phyloP scores from a whole-genome alignment of 495 filamentous ascomycete species.

The Friedmanniomyces endolithicus region DNA sequence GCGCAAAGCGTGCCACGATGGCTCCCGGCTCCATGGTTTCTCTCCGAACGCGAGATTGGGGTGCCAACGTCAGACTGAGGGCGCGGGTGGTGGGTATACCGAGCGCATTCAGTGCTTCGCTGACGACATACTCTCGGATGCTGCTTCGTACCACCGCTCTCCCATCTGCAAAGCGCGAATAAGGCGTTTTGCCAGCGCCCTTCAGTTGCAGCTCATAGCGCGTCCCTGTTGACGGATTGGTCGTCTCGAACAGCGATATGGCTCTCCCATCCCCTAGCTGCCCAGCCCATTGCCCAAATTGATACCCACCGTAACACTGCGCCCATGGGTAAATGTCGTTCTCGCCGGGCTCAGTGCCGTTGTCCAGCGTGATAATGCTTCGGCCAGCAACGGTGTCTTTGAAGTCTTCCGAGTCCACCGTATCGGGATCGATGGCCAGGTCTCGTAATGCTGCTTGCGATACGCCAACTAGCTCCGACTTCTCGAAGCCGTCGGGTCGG shows the following conservation, averaged over 20 bases:
- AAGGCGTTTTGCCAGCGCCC: constrained; percentile 84
- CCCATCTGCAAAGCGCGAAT: constrained; percentile 94
- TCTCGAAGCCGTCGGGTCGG: constrained; percentile 55
- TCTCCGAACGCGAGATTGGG: constrained; percentile 56
- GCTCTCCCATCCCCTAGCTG: constrained; percentile 92
- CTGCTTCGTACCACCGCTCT: constrained; percentile 83
- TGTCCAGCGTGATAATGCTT: constrained; percentile 40
- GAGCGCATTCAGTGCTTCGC: constrained; percentile 67
- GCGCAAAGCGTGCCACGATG: constrained; percentile 82
- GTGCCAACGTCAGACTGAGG: constrained; percentile 64
- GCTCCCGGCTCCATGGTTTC: constrained; percentile 88
- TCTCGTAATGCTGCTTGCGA: constrained; percentile 66
- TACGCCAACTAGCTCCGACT: constrained; percentile 66
- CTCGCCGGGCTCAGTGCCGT: constrained; percentile 34
- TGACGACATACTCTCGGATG: constrained; percentile 87
- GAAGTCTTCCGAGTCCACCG: constrained; percentile 64
- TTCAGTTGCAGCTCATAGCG: constrained; percentile 90
- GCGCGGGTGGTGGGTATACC: constrained; percentile 78
- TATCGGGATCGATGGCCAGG: constrained; percentile 55
- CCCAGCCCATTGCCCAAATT: constrained; percentile 71
- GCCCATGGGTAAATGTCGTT: constrained; percentile 86
- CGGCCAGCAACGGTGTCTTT: constrained; percentile 66
- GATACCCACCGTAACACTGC: constrained; percentile 89
- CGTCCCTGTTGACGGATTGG: constrained; percentile 55
- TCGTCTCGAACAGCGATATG: constrained; percentile 84